Evolutionary conservation across 495 filamentous ascomycete genomes (phyloP).

Genomic region (Neurospora sp.): DNA sequence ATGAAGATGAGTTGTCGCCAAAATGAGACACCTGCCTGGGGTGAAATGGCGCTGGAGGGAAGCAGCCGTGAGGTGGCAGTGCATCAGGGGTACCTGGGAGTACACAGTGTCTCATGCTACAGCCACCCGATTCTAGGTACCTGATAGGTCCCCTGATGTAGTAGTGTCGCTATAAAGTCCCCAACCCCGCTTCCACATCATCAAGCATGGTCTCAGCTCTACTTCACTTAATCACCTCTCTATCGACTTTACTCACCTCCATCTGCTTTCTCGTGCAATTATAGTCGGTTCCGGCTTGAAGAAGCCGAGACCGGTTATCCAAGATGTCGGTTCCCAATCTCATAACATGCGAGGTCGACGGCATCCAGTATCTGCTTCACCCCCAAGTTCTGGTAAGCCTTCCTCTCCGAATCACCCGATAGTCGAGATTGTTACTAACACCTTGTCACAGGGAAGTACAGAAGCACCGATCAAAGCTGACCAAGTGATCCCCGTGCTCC

Average conservation of each 20-base stretch:
- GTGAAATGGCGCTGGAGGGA: not conserved
- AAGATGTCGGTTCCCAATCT: not conserved
- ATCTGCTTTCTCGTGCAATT: accelerated
- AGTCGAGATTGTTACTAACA: not conserved
- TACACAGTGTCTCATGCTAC: not conserved
- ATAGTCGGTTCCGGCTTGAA: too few relatives aligned
- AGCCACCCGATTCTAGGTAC: not conserved
- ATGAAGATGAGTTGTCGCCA: not conserved
- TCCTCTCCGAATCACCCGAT: not conserved
- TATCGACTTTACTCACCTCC: not conserved
- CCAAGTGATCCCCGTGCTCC: conserved; percentile 6
- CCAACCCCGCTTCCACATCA: not conserved
- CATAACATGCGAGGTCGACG: not conserved
- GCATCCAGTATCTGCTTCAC: not conserved
- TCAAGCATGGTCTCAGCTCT: not conserved
- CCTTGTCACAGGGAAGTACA: conserved; percentile 1
- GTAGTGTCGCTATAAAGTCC: not conserved
- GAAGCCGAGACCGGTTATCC: too few relatives aligned
- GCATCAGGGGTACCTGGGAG: not conserved
- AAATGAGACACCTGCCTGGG: not conserved
- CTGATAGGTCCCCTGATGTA: not conserved
- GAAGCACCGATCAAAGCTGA: conserved; percentile 5
- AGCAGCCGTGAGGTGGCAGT: not conserved
- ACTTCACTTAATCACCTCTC: not conserved
- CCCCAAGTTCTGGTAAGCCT: not conserved